Base-by-base conservation (phyloP, 108 stramenopile species). In the Pinguiococcus pyrenoidosus region DNA sequence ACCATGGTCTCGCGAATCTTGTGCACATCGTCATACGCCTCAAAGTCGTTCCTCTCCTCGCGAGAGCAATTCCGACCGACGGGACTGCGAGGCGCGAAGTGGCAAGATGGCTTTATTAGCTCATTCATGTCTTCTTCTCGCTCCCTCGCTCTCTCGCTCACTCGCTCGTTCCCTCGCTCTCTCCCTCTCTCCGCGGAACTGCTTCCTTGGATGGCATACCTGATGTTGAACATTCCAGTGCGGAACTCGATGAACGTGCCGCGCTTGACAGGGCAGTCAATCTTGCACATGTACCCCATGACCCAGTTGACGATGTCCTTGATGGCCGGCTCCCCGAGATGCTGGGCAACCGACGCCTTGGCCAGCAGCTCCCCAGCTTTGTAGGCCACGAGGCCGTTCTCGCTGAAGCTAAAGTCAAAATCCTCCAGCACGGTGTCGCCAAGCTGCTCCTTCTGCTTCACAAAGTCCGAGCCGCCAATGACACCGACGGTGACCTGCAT, bases 171-270 rank as follows among this genome's bases (percentile, higher is more conserved):
- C 18, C 39, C 18, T 40, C 21, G 1, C 29, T 29, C 1, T 8
- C 54, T 65, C 64, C 22, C 85, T 58, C 51, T 92, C 44, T 86
- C 85, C 17, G 84, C 78, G 26, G 87, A 88, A 74, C 97, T 96
- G 75, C 92, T 86, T 22, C 97, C 79, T 30, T 94, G 93, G 51
- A 99, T 89, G 24, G 97, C 93, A 13, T 85, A 89, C n/a, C n/a
- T n/a, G 56, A 99, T 87, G 74, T 99, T 99, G 50, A 99, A 71
- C 97, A 99, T 99, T 6, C 97, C 94, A 22, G 79, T 78, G 38
- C 97, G 81, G 75, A 90, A 99, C 75, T 99, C 97, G 50, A 99
- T 82, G 63, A 99, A 99, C 1, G 97, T 99, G 29, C 97, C 97
- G 37, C 14, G 37, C n/a, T 3, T 4, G 6, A 32, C 30, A 32